Evolutionary conservation across 2,329 filamentous ascomycete genomes (phyloP).

Genomic region (Helicocarpus griseus): DNA sequence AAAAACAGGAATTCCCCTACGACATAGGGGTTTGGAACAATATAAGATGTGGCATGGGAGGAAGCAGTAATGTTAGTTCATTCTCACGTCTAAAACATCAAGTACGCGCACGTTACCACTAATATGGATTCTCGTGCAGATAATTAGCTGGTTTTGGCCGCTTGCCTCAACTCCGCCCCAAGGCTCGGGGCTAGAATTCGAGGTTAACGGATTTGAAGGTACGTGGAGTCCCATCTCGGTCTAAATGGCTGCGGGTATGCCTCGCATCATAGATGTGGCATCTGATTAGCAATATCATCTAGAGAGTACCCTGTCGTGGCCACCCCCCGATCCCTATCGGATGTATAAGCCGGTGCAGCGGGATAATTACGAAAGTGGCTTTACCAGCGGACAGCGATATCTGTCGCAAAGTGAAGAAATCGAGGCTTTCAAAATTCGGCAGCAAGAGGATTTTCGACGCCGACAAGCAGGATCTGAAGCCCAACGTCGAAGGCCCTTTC

Average conservation of each 20-base stretch:
- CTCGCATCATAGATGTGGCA: not conserved
- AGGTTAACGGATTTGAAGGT: constrained; percentile 54
- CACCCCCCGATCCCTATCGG: constrained; percentile 41
- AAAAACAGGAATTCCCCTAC: constrained; percentile 55
- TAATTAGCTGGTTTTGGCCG: constrained; percentile 53
- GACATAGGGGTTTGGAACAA: constrained; percentile 55
- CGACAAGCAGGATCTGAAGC: constrained; percentile 27
- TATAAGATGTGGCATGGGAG: constrained; percentile 51
- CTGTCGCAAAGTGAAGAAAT: constrained; percentile 29
- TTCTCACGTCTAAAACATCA: not conserved
- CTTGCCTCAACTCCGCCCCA: constrained; percentile 42
- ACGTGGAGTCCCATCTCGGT: constrained; percentile 1
- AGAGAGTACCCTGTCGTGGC: constrained; percentile 35
- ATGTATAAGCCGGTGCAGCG: constrained; percentile 29
- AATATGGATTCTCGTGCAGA: constrained; percentile 13
- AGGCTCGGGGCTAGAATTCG: constrained; percentile 40
- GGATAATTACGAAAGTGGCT: constrained; percentile 15
- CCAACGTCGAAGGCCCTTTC: constrained; percentile 32
- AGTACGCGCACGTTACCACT: not conserved
- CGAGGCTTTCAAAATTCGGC: constrained; percentile 45
- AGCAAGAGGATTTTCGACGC: constrained; percentile 42
- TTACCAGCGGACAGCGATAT: constrained; percentile 14
- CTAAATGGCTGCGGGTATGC: not conserved
- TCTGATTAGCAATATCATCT: not conserved
- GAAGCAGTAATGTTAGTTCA: constrained; percentile 34